Conservation (phyloP, 805 yeast genomes). For the Myxozyma sirexii region DNA sequence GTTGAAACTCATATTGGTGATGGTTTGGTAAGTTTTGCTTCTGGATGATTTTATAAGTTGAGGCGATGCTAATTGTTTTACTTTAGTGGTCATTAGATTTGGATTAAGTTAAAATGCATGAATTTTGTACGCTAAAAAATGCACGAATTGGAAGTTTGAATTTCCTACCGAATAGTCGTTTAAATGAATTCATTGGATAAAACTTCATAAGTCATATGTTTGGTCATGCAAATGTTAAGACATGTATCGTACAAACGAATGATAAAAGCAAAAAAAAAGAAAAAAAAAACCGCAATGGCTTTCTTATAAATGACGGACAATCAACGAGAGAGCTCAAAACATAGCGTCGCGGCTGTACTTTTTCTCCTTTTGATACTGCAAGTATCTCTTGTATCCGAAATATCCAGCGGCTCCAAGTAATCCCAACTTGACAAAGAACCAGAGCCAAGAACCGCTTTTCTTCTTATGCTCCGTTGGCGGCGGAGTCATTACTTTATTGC, state of each 20-base stretch:
- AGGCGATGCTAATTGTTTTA: not conserved
- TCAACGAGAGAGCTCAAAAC: constrained; percentile 18
- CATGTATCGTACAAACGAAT: not conserved
- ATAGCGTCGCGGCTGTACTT: constrained; percentile 14
- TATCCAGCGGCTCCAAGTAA: constrained; percentile 24
- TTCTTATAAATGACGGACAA: no score
- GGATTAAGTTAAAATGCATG: constrained; percentile 5
- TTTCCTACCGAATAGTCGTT: not conserved
- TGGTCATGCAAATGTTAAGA: no score
- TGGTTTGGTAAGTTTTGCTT: constrained; percentile 52
- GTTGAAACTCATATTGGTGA: constrained; percentile 83
- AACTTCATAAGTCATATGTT: no score
- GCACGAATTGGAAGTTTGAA: not conserved
- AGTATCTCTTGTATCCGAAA: constrained; percentile 22
- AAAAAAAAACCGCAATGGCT: not conserved
- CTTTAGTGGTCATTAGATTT: constrained; percentile 29
- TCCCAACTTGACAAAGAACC: constrained; percentile 29
- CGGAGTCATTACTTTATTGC: not conserved
- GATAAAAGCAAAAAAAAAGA: not conserved
- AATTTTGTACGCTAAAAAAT: not conserved
- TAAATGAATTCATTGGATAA: not conserved
- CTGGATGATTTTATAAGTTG: not conserved
- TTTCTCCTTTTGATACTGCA: constrained; percentile 17
- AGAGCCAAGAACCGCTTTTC: constrained; percentile 39
- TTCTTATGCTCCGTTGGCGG: constrained; percentile 15